Evolutionary conservation across 352 stramenopile genomes (phyloP).

Genomic region (Peronospora destructor): DNA sequence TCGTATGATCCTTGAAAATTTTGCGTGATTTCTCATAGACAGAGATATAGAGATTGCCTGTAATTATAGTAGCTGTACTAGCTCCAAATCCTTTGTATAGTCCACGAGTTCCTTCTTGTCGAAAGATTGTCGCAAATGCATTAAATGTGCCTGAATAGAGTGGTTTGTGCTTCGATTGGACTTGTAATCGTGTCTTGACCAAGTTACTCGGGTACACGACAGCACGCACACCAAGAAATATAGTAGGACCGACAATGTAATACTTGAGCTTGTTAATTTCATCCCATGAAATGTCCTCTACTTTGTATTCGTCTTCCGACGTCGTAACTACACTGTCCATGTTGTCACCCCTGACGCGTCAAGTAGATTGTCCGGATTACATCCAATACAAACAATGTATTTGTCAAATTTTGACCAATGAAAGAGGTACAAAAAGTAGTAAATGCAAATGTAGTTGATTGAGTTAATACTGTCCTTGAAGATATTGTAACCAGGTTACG

Average conservation of each 20-base stretch:
- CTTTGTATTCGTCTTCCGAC: slow-evolving; percentile 27
- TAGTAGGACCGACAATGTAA: slow-evolving; percentile 73
- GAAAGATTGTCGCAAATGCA: slow-evolving; percentile 78
- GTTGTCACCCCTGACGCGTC: neutral
- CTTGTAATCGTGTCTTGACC: slow-evolving; percentile 85
- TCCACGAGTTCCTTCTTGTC: slow-evolving; percentile 62
- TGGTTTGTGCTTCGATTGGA: slow-evolving; percentile 62
- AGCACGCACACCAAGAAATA: slow-evolving; percentile 76
- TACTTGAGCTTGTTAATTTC: slow-evolving; percentile 86
- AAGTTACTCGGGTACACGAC: slow-evolving; percentile 84
- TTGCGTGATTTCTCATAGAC: slow-evolving; percentile 83
- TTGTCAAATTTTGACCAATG: no score
- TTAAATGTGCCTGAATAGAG: slow-evolving; percentile 79
- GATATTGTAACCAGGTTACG: neutral
- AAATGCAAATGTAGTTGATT: no score
- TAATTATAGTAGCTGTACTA: slow-evolving; percentile 79
- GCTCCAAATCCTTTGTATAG: slow-evolving; percentile 87
- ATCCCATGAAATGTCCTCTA: slow-evolving; percentile 86
- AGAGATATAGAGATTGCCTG: slow-evolving; percentile 86
- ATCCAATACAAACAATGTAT: neutral
- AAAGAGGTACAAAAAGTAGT: no score
- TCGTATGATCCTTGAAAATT: slow-evolving; percentile 49
- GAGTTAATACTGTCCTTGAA: no score
- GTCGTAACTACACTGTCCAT: slow-evolving; percentile 22
- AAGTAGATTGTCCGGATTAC: neutral